These are phyloP conservation scores for Phytophthora aleatoria DNA, from an alignment of 352 stramenopile genomes.

Conservation along the genomic window DNA sequence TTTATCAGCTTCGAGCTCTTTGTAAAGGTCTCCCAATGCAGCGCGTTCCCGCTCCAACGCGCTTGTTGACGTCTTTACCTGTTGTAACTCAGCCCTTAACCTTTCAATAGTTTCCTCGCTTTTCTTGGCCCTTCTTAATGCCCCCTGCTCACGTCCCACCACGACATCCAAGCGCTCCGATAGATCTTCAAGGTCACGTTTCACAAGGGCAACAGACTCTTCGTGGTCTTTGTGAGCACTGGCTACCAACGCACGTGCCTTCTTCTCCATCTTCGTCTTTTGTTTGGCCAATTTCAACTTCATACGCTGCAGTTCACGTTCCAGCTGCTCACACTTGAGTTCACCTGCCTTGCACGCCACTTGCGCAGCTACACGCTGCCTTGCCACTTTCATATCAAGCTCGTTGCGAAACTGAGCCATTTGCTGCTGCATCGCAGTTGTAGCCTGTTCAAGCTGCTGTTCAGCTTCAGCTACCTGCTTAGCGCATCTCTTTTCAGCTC, in stretches of 20 bases:
- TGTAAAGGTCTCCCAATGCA: conserved; percentile 11
- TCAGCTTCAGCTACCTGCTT: conserved; percentile 24
- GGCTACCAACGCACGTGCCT: conserved; percentile 40
- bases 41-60: conserved; percentile 29
- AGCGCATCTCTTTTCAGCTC: conserved; percentile 15
- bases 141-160: conserved; percentile 21
- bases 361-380: conserved; percentile 36
- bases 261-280: conserved; percentile 64
- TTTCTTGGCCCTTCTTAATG: conserved; percentile 19
- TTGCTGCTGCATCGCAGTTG: conserved; percentile 45
- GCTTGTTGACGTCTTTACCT: conserved; percentile 11
- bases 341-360: conserved; percentile 37
- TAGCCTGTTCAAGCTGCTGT: conserved; percentile 27
- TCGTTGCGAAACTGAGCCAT: conserved; percentile 35
- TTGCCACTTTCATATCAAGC: conserved; percentile 30
- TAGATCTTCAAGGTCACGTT: conserved; percentile 28
- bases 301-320: conserved; percentile 27
- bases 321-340: conserved; percentile 28
- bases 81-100: conserved; percentile 24
- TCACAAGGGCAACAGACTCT: conserved; percentile 15
- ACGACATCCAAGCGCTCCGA: conserved; percentile 19
- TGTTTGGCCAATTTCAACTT: conserved; percentile 41
- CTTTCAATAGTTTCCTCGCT: conserved; percentile 22
- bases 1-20: conserved; percentile 37
- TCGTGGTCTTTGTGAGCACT: conserved; percentile 31